Conservation (phyloP, 441 rosid genomes). For the Manihot esculenta region DNA sequence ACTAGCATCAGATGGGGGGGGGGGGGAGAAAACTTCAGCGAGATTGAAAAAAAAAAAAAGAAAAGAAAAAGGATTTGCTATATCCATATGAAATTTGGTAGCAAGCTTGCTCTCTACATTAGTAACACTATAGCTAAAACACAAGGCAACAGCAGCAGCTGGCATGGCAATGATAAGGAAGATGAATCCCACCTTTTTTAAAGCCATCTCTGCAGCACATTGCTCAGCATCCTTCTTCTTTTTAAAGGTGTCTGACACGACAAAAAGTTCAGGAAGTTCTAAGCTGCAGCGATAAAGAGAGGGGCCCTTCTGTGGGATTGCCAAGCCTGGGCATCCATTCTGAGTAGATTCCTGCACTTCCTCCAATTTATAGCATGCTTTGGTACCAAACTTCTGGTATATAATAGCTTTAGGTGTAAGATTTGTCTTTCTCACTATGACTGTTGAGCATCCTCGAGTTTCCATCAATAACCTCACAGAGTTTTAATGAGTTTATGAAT, state of each 20-base stretch:
- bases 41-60: too few relatives aligned
- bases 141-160: not conserved
- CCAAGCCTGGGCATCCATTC: constrained; percentile 81
- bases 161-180: constrained; percentile 7
- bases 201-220: constrained; percentile 83
- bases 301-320: constrained; percentile 73
- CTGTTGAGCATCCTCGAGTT: constrained; percentile 25
- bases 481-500: not conserved
- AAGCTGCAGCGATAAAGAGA: constrained; percentile 71
- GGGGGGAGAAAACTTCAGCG: not conserved
- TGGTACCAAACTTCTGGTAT: constrained; percentile 64
- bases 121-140: not conserved
- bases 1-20: too few relatives aligned
- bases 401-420: constrained; percentile 78
- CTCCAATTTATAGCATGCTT: constrained; percentile 65
- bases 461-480: constrained; percentile 17
- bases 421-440: constrained; percentile 37
- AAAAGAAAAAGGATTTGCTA: not conserved
- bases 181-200: constrained; percentile 52
- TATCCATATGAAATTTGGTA: not conserved
- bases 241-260: constrained; percentile 56
- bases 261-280: constrained; percentile 72
- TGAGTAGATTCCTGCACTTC: constrained; percentile 62
- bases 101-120: not conserved
- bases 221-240: constrained; percentile 96